Evolutionary conservation across 345 rosid genomes (phyloP).

Genomic region (Salix dunnii): DNA sequence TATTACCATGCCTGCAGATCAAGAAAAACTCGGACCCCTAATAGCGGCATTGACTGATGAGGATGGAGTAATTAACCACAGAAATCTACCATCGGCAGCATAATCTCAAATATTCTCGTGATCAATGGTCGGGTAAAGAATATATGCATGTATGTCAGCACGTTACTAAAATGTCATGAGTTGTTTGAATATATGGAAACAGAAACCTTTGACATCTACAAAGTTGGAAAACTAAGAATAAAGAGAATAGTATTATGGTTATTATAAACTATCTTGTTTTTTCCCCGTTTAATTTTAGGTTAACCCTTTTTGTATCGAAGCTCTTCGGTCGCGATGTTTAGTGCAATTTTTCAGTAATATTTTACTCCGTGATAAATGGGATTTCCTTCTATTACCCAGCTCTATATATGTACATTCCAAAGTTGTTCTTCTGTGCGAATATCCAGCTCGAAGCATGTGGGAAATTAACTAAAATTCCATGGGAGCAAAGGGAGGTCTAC

Average conservation of each 20-base stretch:
- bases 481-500: not conserved
- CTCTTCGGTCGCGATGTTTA: no score
- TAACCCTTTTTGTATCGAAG: not conserved
- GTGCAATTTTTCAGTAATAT: no score
- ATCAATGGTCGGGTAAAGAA: no score
- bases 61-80: conserved; percentile 12
- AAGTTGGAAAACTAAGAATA: not conserved
- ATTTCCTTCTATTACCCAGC: no score
- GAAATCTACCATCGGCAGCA: conserved; percentile 41
- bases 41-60: conserved; percentile 7
- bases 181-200: not conserved
- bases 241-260: not conserved
- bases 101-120: conserved; percentile 17
- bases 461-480: not conserved
- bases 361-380: no score
- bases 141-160: no score
- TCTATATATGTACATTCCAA: no score
- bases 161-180: not conserved
- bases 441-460: not conserved
- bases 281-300: not conserved
- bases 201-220: not conserved
- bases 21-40: conserved; percentile 16
- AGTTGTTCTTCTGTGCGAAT: not conserved
- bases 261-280: not conserved
- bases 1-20: not conserved